Percentiles rank a stretch among this genome's conserved stretches.
phyloP scores from a whole-genome alignment of 768 basidiomycete genomes.

The Boletus eberwhitei region DNA sequence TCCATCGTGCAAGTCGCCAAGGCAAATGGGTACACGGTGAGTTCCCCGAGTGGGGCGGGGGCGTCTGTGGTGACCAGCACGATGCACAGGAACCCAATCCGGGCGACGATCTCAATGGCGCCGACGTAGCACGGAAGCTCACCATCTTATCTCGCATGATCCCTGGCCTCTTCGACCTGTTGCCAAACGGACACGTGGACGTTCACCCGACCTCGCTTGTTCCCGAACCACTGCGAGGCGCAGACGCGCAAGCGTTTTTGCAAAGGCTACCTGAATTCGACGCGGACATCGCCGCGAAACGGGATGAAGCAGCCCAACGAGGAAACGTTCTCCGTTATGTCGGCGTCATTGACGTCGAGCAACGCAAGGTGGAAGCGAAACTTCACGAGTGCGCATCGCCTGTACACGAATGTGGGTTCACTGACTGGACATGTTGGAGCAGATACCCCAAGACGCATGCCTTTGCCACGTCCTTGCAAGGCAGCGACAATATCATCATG shows the following conservation, averaged over 20 bases:
- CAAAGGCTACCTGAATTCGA: conserved; percentile 79
- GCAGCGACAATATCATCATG: conserved; percentile 97
- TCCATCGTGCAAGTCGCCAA: conserved; percentile 85
- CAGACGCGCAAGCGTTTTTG: conserved; percentile 83
- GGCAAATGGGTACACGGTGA: conserved; percentile 91
- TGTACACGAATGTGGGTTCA: neutral
- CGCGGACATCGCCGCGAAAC: conserved; percentile 66
- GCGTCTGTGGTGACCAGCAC: neutral
- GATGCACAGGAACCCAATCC: conserved; percentile 90
- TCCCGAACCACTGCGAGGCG: conserved; percentile 65
- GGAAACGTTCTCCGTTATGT: conserved; percentile 91
- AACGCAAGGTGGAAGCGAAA: conserved; percentile 70
- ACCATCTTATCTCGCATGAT: conserved; percentile 90
- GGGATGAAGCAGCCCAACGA: conserved; percentile 73
- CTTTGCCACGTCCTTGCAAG: conserved; percentile 93
- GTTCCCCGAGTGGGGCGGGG: conserved; percentile 5
- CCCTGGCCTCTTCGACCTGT: conserved; percentile 43
- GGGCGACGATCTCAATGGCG: conserved; percentile 93
- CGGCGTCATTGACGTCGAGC: conserved; percentile 85
- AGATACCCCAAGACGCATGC: conserved; percentile 90
- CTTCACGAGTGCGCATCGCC: conserved; percentile 67
- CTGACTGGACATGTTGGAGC: neutral
- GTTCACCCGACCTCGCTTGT: conserved; percentile 86
- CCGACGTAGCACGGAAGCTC: conserved; percentile 95
- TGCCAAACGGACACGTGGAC: conserved; percentile 76